phyloP scores from a whole-genome alignment of 495 filamentous ascomycete genomes.

The Aspergillus leporis region DNA sequence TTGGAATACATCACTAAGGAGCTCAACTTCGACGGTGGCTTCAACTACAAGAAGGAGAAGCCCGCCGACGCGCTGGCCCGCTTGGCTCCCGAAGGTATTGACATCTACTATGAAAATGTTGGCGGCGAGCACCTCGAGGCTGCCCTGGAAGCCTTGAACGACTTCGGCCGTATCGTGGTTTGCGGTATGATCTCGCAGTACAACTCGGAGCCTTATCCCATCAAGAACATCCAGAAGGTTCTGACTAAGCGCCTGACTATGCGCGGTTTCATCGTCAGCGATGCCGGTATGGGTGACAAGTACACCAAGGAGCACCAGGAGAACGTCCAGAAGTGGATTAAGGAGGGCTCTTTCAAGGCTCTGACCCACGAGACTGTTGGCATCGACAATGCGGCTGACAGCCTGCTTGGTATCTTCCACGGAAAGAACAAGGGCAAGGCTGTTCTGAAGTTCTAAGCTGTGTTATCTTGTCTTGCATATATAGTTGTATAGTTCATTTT shows the following conservation, averaged over 20 bases:
- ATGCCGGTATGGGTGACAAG: slow-evolving; percentile 65
- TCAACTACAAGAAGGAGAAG: slow-evolving; percentile 78
- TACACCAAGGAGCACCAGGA: slow-evolving; percentile 77
- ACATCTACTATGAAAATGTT: slow-evolving; percentile 97
- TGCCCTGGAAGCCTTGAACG: slow-evolving; percentile 66
- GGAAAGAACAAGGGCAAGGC: slow-evolving; percentile 95
- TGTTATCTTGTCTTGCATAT: slow-evolving; percentile 6
- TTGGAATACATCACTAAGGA: slow-evolving; percentile 65
- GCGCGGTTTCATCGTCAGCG: slow-evolving; percentile 78
- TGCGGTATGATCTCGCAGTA: slow-evolving; percentile 79
- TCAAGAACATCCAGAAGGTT: slow-evolving; percentile 62
- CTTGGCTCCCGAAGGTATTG: slow-evolving; percentile 78
- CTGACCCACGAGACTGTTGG: slow-evolving; percentile 70
- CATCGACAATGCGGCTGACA: slow-evolving; percentile 79
- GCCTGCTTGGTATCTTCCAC: slow-evolving; percentile 80
- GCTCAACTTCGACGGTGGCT: slow-evolving; percentile 67
- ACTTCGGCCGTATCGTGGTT: slow-evolving; percentile 67
- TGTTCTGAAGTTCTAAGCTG: slow-evolving; percentile 65
- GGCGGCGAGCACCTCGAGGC: slow-evolving; percentile 87
- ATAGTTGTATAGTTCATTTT: slow-evolving; percentile 9
- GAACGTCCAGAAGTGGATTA: slow-evolving; percentile 81
- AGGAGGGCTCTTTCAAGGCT: slow-evolving; percentile 76
- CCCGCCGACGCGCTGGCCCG: slow-evolving; percentile 67
- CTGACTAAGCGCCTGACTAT: slow-evolving; percentile 59
- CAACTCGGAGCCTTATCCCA: slow-evolving; percentile 66